A percentile compares a stretch with the other conserved stretches of the same genome.
These are phyloP conservation scores for Lanmaoa pseudosensibilis DNA, from an alignment of 768 basidiomycete genomes.

Conservation along the genomic window DNA sequence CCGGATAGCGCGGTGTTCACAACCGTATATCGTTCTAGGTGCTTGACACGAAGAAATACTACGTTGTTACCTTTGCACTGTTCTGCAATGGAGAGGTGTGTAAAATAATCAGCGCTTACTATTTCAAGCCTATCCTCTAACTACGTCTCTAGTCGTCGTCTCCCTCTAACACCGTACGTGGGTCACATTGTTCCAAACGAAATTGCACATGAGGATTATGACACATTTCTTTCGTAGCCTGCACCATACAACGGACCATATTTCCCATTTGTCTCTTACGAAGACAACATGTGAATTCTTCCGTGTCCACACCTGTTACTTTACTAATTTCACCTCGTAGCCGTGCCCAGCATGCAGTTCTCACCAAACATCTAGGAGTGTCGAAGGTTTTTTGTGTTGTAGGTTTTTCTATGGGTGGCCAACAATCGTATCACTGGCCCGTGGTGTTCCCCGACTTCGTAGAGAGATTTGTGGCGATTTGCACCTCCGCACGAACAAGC, in stretches of 20 bases:
- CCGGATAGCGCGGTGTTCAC: not conserved
- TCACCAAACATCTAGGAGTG: slow-evolving; percentile 34
- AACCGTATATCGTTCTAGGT: slow-evolving; percentile 31
- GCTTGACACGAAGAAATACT: slow-evolving; percentile 51
- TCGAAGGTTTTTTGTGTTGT: slow-evolving; percentile 28
- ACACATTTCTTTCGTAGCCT: slow-evolving; percentile 35
- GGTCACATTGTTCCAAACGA: not conserved
- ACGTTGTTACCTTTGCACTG: slow-evolving; percentile 54
- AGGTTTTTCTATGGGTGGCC: slow-evolving; percentile 63
- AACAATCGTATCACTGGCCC: slow-evolving; percentile 59
- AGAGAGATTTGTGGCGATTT: slow-evolving; percentile 45
- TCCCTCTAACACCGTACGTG: slow-evolving; percentile 50
- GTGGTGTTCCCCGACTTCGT: slow-evolving; percentile 58
- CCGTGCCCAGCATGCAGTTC: slow-evolving; percentile 54
- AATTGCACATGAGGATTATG: not conserved
- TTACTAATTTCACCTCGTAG: slow-evolving; percentile 27
- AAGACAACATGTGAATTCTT: slow-evolving; percentile 51
- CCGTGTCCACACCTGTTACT: not conserved
- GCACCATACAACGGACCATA: slow-evolving; percentile 59
- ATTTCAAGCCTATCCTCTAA: not conserved
- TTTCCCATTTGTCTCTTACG: slow-evolving; percentile 55
- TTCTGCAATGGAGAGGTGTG: slow-evolving; percentile 61
- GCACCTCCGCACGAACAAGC: slow-evolving; percentile 57
- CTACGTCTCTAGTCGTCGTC: slow-evolving; percentile 49
- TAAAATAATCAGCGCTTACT: not conserved